phyloP scores from a whole-genome alignment of 108 stramenopile species.

The Schizochytrium sp. region DNA sequence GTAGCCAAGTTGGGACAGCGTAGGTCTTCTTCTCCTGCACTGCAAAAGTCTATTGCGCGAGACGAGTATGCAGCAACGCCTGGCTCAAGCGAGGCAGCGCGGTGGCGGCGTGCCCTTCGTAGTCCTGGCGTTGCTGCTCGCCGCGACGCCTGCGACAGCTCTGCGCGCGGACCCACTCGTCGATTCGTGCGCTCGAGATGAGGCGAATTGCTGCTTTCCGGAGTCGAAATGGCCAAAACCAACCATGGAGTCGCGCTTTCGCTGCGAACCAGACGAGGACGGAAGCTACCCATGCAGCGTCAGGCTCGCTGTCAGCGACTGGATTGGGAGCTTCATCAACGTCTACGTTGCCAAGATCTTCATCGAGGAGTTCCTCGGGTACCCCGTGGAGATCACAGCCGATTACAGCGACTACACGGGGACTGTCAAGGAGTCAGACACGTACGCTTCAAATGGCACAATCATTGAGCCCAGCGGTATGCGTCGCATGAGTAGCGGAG shows the following conservation, averaged over 20 bases:
- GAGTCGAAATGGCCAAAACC: not conserved
- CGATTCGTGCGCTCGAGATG: not conserved
- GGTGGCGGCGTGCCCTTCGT: no score
- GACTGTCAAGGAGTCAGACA: not conserved
- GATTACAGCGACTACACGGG: not conserved
- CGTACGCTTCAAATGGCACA: not conserved
- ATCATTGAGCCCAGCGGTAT: no score
- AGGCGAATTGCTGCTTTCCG: not conserved
- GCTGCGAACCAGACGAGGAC: not conserved
- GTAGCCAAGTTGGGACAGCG: no score
- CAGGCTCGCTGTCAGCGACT: not conserved
- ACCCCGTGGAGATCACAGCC: not conserved
- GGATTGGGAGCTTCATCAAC: not conserved
- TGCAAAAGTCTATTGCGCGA: no score
- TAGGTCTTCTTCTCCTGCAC: no score
- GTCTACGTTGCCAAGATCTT: not conserved
- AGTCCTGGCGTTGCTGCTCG: no score
- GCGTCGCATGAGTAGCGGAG: not conserved
- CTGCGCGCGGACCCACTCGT: not conserved
- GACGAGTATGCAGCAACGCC: no score
- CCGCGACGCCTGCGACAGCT: not conserved
- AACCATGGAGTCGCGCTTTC: not conserved
- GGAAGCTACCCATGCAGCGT: not conserved
- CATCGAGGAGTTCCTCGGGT: conserved; percentile 17
- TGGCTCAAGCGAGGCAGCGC: no score